Conservation (phyloP, 1,284 basidiomycete species). For the Cerrena zonata region DNA sequence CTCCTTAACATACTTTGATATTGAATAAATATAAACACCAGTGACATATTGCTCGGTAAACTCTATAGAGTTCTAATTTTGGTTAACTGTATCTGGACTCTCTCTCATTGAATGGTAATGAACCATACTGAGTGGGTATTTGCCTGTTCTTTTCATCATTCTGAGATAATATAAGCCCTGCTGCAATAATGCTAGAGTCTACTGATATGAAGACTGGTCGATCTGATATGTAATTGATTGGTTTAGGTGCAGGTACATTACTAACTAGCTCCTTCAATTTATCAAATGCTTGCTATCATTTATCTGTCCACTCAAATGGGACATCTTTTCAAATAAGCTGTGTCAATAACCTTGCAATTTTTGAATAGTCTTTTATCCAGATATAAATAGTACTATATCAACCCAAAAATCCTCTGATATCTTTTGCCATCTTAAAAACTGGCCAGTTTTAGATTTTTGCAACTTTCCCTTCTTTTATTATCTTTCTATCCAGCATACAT, state of each 20-base stretch:
- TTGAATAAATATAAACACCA: constrained; percentile 29
- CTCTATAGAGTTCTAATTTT: constrained; percentile 37
- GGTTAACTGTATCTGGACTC: constrained; percentile 36
- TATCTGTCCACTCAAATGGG: constrained; percentile 13
- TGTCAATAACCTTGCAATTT: constrained; percentile 20
- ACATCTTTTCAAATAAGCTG: constrained; percentile 20
- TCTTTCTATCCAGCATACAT: constrained; percentile 18
- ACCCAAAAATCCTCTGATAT: constrained; percentile 24
- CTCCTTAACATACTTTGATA: constrained; percentile 32
- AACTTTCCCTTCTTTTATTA: constrained; percentile 24
- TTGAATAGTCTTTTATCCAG: constrained; percentile 27
- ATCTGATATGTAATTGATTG: constrained; percentile 25
- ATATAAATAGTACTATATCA: constrained; percentile 22
- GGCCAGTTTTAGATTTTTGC: constrained; percentile 27
- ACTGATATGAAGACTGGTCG: constrained; percentile 27
- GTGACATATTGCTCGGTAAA: constrained; percentile 28
- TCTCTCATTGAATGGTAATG: constrained; percentile 29
- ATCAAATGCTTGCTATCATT: constrained; percentile 11
- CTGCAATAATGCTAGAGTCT: constrained; percentile 32
- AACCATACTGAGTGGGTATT: too few relatives aligned
- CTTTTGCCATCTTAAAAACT: constrained; percentile 14
- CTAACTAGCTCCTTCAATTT: constrained; percentile 22
- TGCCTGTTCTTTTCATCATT: constrained; percentile 14
- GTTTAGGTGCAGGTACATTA: constrained; percentile 17
- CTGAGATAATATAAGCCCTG: constrained; percentile 30